Base-by-base conservation (phyloP, 2,329 filamentous ascomycete species). In the Xylariales sp. region DNA sequence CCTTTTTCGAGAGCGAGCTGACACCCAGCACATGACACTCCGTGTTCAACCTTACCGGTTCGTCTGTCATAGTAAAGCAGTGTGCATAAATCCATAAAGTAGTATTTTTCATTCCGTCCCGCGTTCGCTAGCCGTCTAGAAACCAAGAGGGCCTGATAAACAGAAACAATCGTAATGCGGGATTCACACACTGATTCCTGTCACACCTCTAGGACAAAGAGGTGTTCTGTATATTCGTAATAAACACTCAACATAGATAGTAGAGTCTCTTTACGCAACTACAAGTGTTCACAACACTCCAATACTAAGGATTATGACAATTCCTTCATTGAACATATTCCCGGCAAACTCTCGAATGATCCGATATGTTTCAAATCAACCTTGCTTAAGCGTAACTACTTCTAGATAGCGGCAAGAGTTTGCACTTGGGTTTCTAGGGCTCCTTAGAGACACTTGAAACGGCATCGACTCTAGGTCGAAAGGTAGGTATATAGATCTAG, bases 21-120 rank as follows among this genome's bases (percentile, higher is more conserved):
- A 72, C 76, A 79, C 39, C 77, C 77, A 45, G 75, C 75, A 73
- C 77, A 79, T 50, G 71, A 78, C 36, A 79, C 53, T 69, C 75
- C 77, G 46, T 74, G 36, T 64, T 80, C 76, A 50, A 75, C 70
- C 59, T 56, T 69, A 39, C 70, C 71, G 46, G 62, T 59, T 64
- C n/a, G 62, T 48, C 30, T 64, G 34, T 64, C 55, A 41, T 59
- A 59, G 54, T 64, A 59, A 59, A 55, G 62, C 48, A 64, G 55
- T 54, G 62, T 55, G 72, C 76, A 77, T 10, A 72, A 73, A 1
- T 48, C 76, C 74, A 76, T 74, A 45, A 75, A 77, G 66, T 75
- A 75, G 58, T 69, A 71, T 64, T 68, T 76, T 58, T 53, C 3
- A 60, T 69, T 68, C 64, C 65, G 69, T 70, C 18, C 60, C 45